Percentiles rank a stretch among this genome's conserved stretches.
phyloP scores from a whole-genome alignment of 495 filamentous ascomycete species.

The Hypoxylon fuscum region DNA sequence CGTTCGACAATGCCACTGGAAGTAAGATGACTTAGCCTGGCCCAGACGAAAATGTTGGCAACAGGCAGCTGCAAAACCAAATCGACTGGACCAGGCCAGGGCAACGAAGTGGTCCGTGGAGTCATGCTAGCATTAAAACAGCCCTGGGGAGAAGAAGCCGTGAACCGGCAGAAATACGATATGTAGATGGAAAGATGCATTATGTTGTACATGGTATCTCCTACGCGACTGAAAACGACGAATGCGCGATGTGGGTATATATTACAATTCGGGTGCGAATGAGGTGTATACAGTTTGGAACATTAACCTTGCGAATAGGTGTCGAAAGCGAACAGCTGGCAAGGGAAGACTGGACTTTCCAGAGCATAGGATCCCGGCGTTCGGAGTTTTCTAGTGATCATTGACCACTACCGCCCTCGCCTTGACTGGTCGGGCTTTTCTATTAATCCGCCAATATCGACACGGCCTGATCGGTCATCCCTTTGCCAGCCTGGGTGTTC shows the following conservation, averaged over 20 bases:
- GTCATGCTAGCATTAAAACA: constrained; percentile 34
- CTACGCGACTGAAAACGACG: constrained; percentile 39
- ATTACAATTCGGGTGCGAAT: constrained; percentile 40
- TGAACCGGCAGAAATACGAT: constrained; percentile 27
- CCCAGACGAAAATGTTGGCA: constrained; percentile 14
- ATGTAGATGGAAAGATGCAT: constrained; percentile 45
- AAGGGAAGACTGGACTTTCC: constrained; percentile 14
- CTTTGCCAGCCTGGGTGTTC: constrained; percentile 47
- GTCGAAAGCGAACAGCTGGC: constrained; percentile 5
- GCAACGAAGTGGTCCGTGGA: constrained; percentile 11
- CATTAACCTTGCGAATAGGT: constrained; percentile 27
- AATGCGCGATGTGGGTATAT: constrained; percentile 38
- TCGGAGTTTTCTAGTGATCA: constrained; percentile 14
- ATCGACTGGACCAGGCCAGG: neutral
- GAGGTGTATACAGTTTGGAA: constrained; percentile 27
- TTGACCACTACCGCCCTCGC: constrained; percentile 33
- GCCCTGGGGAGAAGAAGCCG: constrained; percentile 21
- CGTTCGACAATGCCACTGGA: constrained; percentile 25
- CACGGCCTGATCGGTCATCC: constrained; percentile 57
- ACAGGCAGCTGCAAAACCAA: constrained; percentile 1
- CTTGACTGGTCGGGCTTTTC: constrained; percentile 52
- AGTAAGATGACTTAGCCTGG: constrained; percentile 10
- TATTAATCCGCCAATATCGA: constrained; percentile 65
- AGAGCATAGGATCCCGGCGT: neutral
- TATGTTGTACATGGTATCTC: constrained; percentile 52